Base-by-base conservation (phyloP, 371 early-diverging fungal genomes). In the Lichtheimia hyalospora region DNA sequence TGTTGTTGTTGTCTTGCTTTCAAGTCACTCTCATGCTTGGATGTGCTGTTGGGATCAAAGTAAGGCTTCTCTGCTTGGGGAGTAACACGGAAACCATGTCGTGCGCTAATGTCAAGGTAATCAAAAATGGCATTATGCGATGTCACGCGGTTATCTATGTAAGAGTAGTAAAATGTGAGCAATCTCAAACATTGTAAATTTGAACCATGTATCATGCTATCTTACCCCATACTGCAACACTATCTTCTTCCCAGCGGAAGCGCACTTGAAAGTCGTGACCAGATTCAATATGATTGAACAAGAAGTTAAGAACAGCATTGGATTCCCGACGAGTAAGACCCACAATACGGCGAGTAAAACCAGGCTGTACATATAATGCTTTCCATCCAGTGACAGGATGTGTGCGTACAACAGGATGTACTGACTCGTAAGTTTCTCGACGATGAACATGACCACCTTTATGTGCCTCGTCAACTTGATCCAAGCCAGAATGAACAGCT, bases 311-410 rank as follows among this genome's bases (percentile, higher is more conserved):
- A 13, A 89, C 61, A 34, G 78, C 65, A 48, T 84, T 82, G 15
- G 84, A 84, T 61, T 88, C 89, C 54, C 73, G 67, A 21, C 71
- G 64, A n/a, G 70, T 66, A 12, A 89, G 50, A 8, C 77, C 79
- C 34, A 79, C 73, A 67, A 89, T 88, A 52, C 73, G 71, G 5
- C 79, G 77, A 5, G 88, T 87, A 64, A 87, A 88, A 44, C 70
- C 82, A 14, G 77, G 81, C 57, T 85, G 83, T 44, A 84, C 82
- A 54, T 63, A 89, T 44, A 89, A 70, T 6, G 83, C 61, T 61
- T 87, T 88, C 81, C 83, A 81, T 20, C 84, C 82, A n/a, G 89
- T 88, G 25, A 89, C 84, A 23, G 88, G 88, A 64, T 89, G 84
- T 14, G 87, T 54, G 49, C 89, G 83, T 18, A 89, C 61, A 1